phyloP scores from a whole-genome alignment of 2,329 filamentous ascomycete genomes.

The Lachnellula subtilissima region DNA sequence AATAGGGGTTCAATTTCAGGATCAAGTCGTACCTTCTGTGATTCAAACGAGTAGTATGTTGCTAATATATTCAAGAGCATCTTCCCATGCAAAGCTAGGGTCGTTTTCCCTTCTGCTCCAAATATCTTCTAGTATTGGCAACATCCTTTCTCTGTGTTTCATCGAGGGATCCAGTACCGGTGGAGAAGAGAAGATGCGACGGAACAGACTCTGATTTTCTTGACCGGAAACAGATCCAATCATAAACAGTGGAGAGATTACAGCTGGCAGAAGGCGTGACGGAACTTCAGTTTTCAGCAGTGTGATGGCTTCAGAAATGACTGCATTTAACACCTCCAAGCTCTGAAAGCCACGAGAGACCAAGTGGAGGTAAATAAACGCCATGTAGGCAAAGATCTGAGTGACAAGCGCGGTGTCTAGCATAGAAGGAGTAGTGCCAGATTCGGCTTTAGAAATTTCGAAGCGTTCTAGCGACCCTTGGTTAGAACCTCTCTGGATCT shows the following conservation, averaged over 20 bases:
- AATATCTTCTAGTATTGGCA: background rate
- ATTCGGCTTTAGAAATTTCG: background rate
- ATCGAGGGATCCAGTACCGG: background rate
- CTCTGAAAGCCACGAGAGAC: background rate
- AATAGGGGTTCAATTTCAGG: no score
- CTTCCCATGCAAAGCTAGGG: background rate
- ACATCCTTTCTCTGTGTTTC: background rate
- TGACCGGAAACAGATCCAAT: background rate
- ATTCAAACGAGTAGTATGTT: background rate
- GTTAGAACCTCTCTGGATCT: background rate
- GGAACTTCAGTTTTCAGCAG: background rate
- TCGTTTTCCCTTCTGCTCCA: background rate
- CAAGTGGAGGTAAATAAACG: background rate
- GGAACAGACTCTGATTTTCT: background rate
- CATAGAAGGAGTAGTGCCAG: background rate
- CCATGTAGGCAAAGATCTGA: background rate
- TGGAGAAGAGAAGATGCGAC: background rate
- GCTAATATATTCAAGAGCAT: background rate
- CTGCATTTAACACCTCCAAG: background rate
- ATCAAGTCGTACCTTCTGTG: background rate
- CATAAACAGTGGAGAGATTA: background rate
- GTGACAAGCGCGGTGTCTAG: background rate
- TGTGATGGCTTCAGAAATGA: background rate
- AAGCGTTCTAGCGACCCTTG: background rate
- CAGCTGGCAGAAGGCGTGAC: background rate